Base-by-base conservation (phyloP, 306 rosid species). In the Corylus avellana region DNA sequence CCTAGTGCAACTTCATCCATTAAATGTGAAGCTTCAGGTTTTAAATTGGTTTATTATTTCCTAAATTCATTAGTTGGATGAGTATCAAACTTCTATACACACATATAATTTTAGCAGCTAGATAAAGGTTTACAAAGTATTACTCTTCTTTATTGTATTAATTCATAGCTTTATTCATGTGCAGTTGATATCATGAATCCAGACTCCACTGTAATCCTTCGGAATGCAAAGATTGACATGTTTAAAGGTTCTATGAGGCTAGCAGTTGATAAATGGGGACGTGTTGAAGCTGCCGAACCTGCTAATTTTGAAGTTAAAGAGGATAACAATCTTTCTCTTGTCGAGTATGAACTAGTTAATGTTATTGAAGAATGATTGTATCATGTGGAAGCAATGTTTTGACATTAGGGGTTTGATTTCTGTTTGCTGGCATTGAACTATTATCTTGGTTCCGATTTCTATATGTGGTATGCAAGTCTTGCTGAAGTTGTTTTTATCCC, bases 221-320 rank as follows among this genome's bases (percentile, higher is more conserved):
- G 97, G 10, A 93, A 93, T 79, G 97, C 98, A 2, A 93, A 89
- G 93, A 91, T 93, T 63, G 98, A 90, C 91, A 90, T 93, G 98
- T 93, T 93, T 83, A 93, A 93, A 82, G 98, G 97, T 42, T 91
- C 98, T 0, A 91, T 93, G 98, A 93, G 97, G 91, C 89, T 91
- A 67, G 98, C 91, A 0, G 98, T 91, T 72, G 97, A 91, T 83
- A 91, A 87, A 85, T 91, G 97, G 98, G 98, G 98, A 8, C 97
- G 94, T 49, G 78, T 90, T 72, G 98, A 93, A 86, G 90, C 64
- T 14, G 68, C 94, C 0, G 97, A 91, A 73, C 93, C 97, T 13
- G 94, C 91, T 62, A 37, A 75, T 44, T 91, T 93, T 77, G 90
- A 87, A 75, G 97, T 91, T 72, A 90, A 83, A 86, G 98, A 90